Conservation (phyloP, 352 stramenopile genomes). For the Phytopythium oedochilum region DNA sequence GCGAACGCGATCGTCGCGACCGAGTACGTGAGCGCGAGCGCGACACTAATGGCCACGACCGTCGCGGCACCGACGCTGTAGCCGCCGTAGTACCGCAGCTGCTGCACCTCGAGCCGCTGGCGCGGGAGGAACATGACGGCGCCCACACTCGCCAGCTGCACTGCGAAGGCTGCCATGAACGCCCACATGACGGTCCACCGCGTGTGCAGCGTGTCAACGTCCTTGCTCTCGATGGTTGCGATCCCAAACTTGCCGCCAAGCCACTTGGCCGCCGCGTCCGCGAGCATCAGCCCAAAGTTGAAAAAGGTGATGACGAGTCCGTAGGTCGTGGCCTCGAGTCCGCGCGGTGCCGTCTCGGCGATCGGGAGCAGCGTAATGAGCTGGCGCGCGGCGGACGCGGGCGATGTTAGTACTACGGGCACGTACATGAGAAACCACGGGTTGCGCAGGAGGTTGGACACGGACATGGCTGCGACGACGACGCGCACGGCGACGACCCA, state of each 20-base stretch:
- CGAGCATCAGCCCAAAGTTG: slow-evolving; percentile 51
- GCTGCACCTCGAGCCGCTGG: slow-evolving; percentile 63
- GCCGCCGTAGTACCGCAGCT: slow-evolving; percentile 54
- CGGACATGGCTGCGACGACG: slow-evolving; percentile 34
- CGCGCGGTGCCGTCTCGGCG: slow-evolving; percentile 47
- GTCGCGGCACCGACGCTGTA: slow-evolving; percentile 38
- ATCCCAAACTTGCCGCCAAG: slow-evolving; percentile 39
- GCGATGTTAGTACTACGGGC: slow-evolving; percentile 27
- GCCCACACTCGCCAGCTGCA: slow-evolving; percentile 40
- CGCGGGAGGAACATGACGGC: slow-evolving; percentile 41
- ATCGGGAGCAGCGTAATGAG: slow-evolving; percentile 53
- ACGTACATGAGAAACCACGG: slow-evolving; percentile 59
- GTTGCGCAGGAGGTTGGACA: slow-evolving; percentile 45
- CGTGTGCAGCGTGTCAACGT: slow-evolving; percentile 22
- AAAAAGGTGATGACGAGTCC: slow-evolving; percentile 57
- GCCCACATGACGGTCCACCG: slow-evolving; percentile 42
- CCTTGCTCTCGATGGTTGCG: slow-evolving; percentile 17
- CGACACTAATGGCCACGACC: slow-evolving; percentile 29
- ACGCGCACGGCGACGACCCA: slow-evolving; percentile 55
- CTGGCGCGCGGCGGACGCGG: slow-evolving; percentile 38
- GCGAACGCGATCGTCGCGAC: slow-evolving; percentile 37
- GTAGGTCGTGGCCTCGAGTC: slow-evolving; percentile 57
- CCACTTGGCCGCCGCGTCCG: slow-evolving; percentile 31
- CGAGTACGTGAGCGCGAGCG: slow-evolving; percentile 34
- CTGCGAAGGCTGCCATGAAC: slow-evolving; percentile 38